phyloP scores from a whole-genome alignment of 1,139 yeast genomes.

The Suhomyces kunorum region DNA sequence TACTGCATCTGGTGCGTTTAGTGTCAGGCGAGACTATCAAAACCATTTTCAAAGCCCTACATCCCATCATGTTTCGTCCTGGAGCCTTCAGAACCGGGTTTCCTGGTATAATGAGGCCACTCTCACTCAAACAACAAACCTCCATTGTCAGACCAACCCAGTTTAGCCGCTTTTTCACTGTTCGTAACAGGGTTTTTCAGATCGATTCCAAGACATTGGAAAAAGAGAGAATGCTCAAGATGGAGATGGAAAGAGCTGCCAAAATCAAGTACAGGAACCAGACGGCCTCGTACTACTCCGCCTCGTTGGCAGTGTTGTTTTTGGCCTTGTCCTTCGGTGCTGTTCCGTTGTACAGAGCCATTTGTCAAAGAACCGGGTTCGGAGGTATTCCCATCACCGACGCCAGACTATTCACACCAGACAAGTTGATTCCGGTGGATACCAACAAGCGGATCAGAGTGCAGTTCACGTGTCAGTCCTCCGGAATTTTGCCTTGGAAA shows the following conservation, averaged over 20 bases:
- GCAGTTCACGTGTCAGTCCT: slow-evolving; percentile 88
- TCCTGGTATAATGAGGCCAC: slow-evolving; percentile 1
- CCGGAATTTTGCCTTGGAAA: slow-evolving; percentile 92
- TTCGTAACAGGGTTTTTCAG: neutral
- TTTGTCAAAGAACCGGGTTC: slow-evolving; percentile 95
- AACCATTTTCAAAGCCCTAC: slow-evolving; percentile 6
- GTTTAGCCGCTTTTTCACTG: neutral
- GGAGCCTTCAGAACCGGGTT: slow-evolving; percentile 1
- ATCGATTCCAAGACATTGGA: slow-evolving; percentile 1
- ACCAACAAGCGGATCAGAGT: slow-evolving; percentile 79
- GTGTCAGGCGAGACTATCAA: slow-evolving; percentile 4
- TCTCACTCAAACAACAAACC: neutral
- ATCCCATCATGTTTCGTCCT: slow-evolving; percentile 3
- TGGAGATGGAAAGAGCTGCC: slow-evolving; percentile 29
- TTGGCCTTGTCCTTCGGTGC: slow-evolving; percentile 86
- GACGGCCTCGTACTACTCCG: slow-evolving; percentile 70
- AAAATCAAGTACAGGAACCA: slow-evolving; percentile 35
- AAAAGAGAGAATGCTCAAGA: neutral
- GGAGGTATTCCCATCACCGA: slow-evolving; percentile 96
- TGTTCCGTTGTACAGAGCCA: slow-evolving; percentile 87
- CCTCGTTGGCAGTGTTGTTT: slow-evolving; percentile 70
- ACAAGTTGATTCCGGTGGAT: slow-evolving; percentile 84
- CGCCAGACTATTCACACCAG: slow-evolving; percentile 74
- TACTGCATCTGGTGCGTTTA: neutral
- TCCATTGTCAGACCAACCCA: neutral